Evolutionary conservation across 345 rosid species (phyloP).

Genomic region (Kandelia obovata): DNA sequence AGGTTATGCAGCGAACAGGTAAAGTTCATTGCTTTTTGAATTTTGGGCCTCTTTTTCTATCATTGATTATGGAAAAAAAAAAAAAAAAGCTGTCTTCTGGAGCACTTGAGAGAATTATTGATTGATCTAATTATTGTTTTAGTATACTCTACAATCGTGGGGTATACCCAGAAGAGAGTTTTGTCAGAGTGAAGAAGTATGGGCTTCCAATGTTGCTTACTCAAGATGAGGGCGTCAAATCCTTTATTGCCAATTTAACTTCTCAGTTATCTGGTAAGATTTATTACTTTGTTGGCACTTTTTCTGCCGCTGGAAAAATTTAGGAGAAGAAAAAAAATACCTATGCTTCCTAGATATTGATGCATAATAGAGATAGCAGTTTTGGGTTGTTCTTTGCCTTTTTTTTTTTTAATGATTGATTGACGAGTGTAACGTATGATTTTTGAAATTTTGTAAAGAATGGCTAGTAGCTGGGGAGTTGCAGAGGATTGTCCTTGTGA

Average conservation of each 20-base stretch:
- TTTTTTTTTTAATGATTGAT: neutral
- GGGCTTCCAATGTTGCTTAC: constrained; percentile 95
- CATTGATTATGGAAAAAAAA: neutral
- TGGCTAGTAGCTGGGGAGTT: constrained; percentile 91
- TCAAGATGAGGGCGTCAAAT: constrained; percentile 84
- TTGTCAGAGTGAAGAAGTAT: constrained; percentile 88
- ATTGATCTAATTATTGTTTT: constrained; percentile 1
- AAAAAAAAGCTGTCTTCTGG: neutral
- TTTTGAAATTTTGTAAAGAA: constrained; percentile 38
- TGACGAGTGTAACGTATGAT: constrained; percentile 14
- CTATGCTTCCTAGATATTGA: too few species aligned
- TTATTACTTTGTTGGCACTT: neutral
- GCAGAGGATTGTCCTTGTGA: constrained; percentile 81
- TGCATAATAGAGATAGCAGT: too few species aligned
- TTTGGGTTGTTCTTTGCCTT: too few species aligned
- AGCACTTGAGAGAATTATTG: constrained; percentile 3
- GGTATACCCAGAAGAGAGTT: constrained; percentile 92
- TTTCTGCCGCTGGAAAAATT: too few species aligned
- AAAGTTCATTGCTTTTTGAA: constrained; percentile 2
- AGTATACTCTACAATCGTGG: constrained; percentile 94
- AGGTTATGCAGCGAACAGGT: constrained; percentile 99
- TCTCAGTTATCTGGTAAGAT: constrained; percentile 76
- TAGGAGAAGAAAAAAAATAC: too few species aligned
- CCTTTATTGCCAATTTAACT: constrained; percentile 65
- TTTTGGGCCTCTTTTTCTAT: neutral